Evolutionary conservation across 345 rosid genomes (phyloP), one percentile per base, ranked within the genome.

Genomic region (Excoecaria cochinchinensis): DNA sequence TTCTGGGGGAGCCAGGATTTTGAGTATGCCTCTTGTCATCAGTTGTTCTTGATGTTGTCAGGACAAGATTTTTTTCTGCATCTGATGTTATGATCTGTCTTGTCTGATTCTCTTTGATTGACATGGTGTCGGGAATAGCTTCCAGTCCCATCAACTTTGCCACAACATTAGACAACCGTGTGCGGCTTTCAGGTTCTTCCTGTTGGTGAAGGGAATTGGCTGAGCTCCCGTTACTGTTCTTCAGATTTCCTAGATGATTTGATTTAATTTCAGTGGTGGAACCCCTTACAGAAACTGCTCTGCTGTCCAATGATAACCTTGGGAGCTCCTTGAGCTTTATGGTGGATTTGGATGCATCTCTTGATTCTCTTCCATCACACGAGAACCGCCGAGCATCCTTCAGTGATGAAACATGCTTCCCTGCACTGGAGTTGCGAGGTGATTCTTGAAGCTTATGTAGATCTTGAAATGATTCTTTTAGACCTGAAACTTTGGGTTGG

Each of bases 141-240:
- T 93, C 99, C 71, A 96, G 84, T 31, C 99, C 98, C 98, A 93
- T 95, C 81, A 95, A 67, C 85, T 87, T 93, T 19, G 92, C 98
- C 68, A 93, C 90, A 64, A 92, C 86, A 74, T 89, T 85, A 5
- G 97, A 88, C 7, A 93, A 82, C 72, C 90, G 79, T 74, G 76
- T 87, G 79, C 81, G 80, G 75, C 87, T 87, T 82, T 83, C 89
- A 38, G 79, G 86, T 71, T 88, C 92, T 76, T 82, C 90, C 38
- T 83, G 86, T 81, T 39, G 77, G 80, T 72, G 80, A 70, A 59
- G 40, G 19, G 22, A 46, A 47, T 48, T 74, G 52, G 42, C 65
- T 12, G 78, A 53, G 36, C 73, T 78, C 51, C 71, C 57, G 39
- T 80, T 55, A 55, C 66, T 58, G 8, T 79, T 79, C 64, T 64